Percentiles rank a stretch among this genome's conserved stretches.
Evolutionary conservation across 345 rosid genomes (phyloP).

Genomic region (Arabis alpina): DNA sequence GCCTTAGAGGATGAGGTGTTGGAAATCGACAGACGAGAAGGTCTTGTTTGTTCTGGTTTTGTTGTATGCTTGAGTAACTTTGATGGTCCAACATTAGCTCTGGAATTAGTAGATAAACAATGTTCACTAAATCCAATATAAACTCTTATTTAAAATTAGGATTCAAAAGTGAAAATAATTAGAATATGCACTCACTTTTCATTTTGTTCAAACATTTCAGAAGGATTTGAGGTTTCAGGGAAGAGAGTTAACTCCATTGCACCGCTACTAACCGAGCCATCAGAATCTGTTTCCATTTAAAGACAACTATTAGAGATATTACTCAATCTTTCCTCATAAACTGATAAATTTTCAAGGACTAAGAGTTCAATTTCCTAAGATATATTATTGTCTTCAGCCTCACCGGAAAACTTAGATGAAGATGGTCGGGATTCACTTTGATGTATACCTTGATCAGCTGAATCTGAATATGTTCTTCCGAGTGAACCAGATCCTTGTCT

Average conservation of each 20-base stretch:
- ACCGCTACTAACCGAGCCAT: slow-evolving; percentile 54
- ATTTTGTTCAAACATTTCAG: slow-evolving; percentile 12
- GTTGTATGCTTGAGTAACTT: slow-evolving; percentile 56
- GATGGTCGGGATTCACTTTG: slow-evolving; percentile 39
- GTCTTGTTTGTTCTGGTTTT: slow-evolving; percentile 44
- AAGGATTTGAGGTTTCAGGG: slow-evolving; percentile 57
- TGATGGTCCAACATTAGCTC: slow-evolving; percentile 43
- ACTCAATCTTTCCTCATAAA: slow-evolving; percentile 68
- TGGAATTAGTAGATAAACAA: slow-evolving; percentile 31
- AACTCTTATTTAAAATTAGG: not conserved
- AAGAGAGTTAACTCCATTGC: slow-evolving; percentile 67
- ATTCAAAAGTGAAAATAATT: not conserved
- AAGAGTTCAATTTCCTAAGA: slow-evolving; percentile 53
- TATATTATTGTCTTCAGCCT: slow-evolving; percentile 23
- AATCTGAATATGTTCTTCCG: slow-evolving; percentile 60
- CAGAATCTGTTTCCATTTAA: slow-evolving; percentile 79
- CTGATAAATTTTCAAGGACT: slow-evolving; percentile 59
- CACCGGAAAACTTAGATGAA: slow-evolving; percentile 44
- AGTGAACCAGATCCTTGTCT: slow-evolving; percentile 45
- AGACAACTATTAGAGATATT: slow-evolving; percentile 54
- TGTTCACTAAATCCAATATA: not conserved
- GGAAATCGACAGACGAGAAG: slow-evolving; percentile 51
- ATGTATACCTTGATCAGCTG: slow-evolving; percentile 49
- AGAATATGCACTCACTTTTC: slow-evolving; percentile 55
- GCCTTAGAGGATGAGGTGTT: slow-evolving; percentile 46